A percentile compares a stretch with the other conserved stretches of the same genome.
Evolutionary conservation across 768 basidiomycete genomes (phyloP).

Genomic region (Rhizopogon rudus): DNA sequence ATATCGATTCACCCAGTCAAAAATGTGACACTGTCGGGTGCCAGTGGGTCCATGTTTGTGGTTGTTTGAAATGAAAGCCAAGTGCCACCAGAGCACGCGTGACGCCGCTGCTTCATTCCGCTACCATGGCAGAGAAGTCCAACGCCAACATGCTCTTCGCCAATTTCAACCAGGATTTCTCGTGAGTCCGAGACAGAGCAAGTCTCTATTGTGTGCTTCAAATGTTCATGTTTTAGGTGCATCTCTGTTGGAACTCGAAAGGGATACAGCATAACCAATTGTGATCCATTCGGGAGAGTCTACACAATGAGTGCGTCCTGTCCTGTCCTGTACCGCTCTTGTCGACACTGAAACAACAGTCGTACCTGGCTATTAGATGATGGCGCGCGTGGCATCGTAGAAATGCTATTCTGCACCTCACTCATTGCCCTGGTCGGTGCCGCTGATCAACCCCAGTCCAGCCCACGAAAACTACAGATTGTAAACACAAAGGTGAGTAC

Average conservation of each 20-base stretch:
- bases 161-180: constrained; percentile 98
- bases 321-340: not conserved
- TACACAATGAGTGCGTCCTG: constrained; percentile 82
- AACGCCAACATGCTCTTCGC: constrained; percentile 69
- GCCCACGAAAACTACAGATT: constrained; percentile 92
- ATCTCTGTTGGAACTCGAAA: constrained; percentile 92
- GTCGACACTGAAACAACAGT: not conserved
- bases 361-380: constrained; percentile 51
- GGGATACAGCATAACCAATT: constrained; percentile 97
- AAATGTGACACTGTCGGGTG: too few species aligned
- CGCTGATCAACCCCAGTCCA: constrained; percentile 85
- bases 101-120: not conserved
- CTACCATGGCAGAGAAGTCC: constrained; percentile 32
- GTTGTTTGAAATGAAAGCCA: not conserved
- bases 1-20: constrained; percentile 2
- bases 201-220: not conserved
- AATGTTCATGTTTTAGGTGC: constrained; percentile 43
- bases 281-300: constrained; percentile 95
- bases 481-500: constrained; percentile 90
- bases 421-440: constrained; percentile 96
- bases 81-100: not conserved
- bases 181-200: constrained; percentile 41
- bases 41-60: not conserved
- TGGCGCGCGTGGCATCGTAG: constrained; percentile 92
- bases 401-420: constrained; percentile 99